phyloP scores from a whole-genome alignment of 768 basidiomycete genomes.

The Mycena belliarum region DNA sequence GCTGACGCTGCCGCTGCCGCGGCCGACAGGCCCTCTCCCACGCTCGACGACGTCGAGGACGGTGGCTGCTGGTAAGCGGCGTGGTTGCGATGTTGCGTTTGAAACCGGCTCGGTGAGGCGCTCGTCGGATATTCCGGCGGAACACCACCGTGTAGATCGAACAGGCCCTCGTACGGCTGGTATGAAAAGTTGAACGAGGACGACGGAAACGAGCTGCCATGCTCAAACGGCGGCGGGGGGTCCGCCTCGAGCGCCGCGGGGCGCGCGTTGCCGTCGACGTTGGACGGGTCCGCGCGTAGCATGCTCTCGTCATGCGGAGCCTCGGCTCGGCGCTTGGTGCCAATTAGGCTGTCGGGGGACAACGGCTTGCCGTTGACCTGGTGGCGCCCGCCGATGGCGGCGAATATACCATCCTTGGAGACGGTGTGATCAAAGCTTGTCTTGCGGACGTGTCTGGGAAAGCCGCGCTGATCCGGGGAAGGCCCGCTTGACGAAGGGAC shows the following conservation, averaged over 20 bases:
- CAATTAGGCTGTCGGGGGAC: slow-evolving; percentile 61
- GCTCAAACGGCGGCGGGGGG: slow-evolving; percentile 40
- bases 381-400: slow-evolving; percentile 66
- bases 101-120: slow-evolving; percentile 19
- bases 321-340: slow-evolving; percentile 80
- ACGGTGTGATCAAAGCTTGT: slow-evolving; percentile 96
- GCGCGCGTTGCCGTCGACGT: slow-evolving; percentile 41
- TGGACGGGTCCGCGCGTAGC: slow-evolving; percentile 75
- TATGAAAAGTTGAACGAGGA: slow-evolving; percentile 74
- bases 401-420: slow-evolving; percentile 60
- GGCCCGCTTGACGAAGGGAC: slow-evolving; percentile 37
- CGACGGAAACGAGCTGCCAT: slow-evolving; percentile 57
- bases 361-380: slow-evolving; percentile 80
- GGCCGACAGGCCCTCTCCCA: slow-evolving; percentile 59
- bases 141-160: slow-evolving; percentile 45
- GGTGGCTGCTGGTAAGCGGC: slow-evolving; percentile 28
- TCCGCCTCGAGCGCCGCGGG: slow-evolving; percentile 35
- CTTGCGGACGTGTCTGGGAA: slow-evolving; percentile 88
- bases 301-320: slow-evolving; percentile 79
- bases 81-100: slow-evolving; percentile 6
- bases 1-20: slow-evolving; percentile 65
- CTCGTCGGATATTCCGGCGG: slow-evolving; percentile 28
- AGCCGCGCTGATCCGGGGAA: slow-evolving; percentile 49
- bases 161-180: slow-evolving; percentile 64
- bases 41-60: slow-evolving; percentile 26